Conservation (phyloP, 495 filamentous ascomycete genomes). For the Parathielavia hyrcaniae region DNA sequence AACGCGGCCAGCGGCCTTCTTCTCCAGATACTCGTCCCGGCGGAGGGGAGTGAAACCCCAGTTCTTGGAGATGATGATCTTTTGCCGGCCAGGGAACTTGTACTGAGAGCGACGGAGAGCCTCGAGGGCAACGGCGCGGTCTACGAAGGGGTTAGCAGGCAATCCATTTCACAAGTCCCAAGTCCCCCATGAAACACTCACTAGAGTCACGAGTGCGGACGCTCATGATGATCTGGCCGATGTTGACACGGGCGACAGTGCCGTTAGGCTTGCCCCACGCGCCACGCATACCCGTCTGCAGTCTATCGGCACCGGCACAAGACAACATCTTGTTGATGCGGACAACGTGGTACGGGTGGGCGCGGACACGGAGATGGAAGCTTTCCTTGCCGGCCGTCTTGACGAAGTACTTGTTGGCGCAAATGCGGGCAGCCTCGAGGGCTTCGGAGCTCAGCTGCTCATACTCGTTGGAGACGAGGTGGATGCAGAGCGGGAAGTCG, state of each 20-base stretch:
- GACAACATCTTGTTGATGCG: constrained; percentile 99
- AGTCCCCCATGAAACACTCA: constrained; percentile 42
- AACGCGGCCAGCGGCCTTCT: constrained; percentile 83
- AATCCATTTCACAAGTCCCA: neutral
- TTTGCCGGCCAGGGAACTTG: constrained; percentile 99
- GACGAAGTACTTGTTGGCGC: constrained; percentile 99
- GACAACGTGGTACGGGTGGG: constrained; percentile 98
- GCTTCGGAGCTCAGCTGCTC: constrained; percentile 98
- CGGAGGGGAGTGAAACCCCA: constrained; percentile 98
- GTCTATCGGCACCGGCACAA: constrained; percentile 98
- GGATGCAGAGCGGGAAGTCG: constrained; percentile 96
- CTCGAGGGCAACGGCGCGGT: constrained; percentile 91
- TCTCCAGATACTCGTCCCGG: constrained; percentile 91
- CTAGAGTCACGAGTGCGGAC: constrained; percentile 89
- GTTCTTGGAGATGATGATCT: constrained; percentile 99
- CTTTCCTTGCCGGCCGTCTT: constrained; percentile 96
- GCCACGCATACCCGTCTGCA: constrained; percentile 99
- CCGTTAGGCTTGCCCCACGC: constrained; percentile 99
- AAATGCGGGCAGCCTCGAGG: constrained; percentile 98
- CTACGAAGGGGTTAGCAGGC: constrained; percentile 37
- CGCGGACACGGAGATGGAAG: constrained; percentile 97
- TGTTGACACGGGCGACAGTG: constrained; percentile 96
- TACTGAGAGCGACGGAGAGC: constrained; percentile 97
- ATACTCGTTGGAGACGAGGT: constrained; percentile 99
- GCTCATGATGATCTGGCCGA: constrained; percentile 94